Conservation (phyloP, 192 early-diverging fungal genomes). For the Gonapodya prolifera region DNA sequence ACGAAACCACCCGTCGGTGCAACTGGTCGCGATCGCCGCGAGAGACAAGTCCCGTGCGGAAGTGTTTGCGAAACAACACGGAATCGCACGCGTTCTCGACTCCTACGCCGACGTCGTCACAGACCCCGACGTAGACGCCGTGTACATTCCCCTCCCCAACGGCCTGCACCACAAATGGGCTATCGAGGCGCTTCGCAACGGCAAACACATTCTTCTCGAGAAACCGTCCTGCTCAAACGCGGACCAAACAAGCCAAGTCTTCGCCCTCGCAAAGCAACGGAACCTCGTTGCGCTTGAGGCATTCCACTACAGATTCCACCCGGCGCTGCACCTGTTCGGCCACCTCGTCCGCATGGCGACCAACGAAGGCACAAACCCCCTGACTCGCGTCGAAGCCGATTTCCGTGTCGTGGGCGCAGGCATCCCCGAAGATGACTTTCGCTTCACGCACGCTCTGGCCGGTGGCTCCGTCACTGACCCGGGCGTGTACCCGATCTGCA, state of each 20-base stretch:
- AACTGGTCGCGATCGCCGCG: conserved; percentile 34
- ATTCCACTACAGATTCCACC: conserved; percentile 23
- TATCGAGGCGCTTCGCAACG: conserved; percentile 26
- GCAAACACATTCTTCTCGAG: conserved; percentile 44
- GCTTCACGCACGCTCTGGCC: conserved; percentile 17
- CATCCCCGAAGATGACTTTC: conserved; percentile 17
- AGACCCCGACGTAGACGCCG: conserved; percentile 32
- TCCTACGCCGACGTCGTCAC: conserved; percentile 31
- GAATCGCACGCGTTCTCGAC: conserved; percentile 27
- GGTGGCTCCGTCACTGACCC: conserved; percentile 19
- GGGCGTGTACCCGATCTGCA: conserved; percentile 20
- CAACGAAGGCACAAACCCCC: conserved; percentile 6
- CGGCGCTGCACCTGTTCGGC: conserved; percentile 15
- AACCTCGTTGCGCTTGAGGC: conserved; percentile 25
- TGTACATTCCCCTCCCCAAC: conserved; percentile 44
- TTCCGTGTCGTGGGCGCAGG: conserved; percentile 6
- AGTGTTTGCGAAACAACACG: conserved; percentile 24
- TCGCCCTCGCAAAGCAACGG: conserved; percentile 15
- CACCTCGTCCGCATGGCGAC: conserved; percentile 10
- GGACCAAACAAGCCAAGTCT: conserved; percentile 13
- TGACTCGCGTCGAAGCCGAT: not conserved
- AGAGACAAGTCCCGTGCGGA: conserved; percentile 19
- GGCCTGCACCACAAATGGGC: conserved; percentile 32
- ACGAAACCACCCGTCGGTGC: conserved; percentile 14
- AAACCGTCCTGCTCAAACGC: conserved; percentile 19